Conservation (phyloP, 192 early-diverging fungal species). For the Thamnidium elegans region DNA sequence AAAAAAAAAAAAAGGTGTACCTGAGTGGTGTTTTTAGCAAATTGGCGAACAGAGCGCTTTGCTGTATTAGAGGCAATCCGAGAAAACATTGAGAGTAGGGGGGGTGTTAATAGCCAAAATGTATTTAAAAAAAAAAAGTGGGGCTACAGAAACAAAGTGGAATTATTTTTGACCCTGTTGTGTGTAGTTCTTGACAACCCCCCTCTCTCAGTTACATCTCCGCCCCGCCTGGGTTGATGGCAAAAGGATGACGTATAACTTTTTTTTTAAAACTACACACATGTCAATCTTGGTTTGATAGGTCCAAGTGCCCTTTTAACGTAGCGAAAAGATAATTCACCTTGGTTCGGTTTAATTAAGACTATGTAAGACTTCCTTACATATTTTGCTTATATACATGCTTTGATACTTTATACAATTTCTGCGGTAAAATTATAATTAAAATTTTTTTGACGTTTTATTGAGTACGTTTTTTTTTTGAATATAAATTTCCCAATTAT, state of each 20-base stretch:
- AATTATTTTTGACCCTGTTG: constrained; percentile 8
- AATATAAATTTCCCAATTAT: too few relatives aligned
- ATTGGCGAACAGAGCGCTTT: constrained; percentile 33
- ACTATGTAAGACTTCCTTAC: too few relatives aligned
- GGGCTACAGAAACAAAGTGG: neutral
- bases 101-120: constrained; percentile 7
- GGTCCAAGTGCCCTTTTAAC: too few relatives aligned
- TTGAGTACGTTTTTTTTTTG: too few relatives aligned
- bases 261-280: too few relatives aligned
- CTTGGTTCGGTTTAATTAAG: too few relatives aligned
- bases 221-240: neutral
- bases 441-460: too few relatives aligned
- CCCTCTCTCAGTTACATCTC: neutral
- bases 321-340: too few relatives aligned
- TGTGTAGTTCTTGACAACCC: constrained; percentile 1
- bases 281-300: too few relatives aligned
- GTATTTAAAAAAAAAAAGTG: constrained; percentile 13
- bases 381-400: too few relatives aligned
- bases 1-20: constrained; percentile 8
- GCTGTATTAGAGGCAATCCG: constrained; percentile 35
- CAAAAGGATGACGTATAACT: constrained; percentile 2
- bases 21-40: constrained; percentile 23
- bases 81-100: constrained; percentile 38
- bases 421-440: too few relatives aligned
- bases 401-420: too few relatives aligned